Evolutionary conservation across 1,284 basidiomycete genomes (phyloP), one percentile per base, ranked within the genome.

Genomic region (Cryptococcus amylolentus): DNA sequence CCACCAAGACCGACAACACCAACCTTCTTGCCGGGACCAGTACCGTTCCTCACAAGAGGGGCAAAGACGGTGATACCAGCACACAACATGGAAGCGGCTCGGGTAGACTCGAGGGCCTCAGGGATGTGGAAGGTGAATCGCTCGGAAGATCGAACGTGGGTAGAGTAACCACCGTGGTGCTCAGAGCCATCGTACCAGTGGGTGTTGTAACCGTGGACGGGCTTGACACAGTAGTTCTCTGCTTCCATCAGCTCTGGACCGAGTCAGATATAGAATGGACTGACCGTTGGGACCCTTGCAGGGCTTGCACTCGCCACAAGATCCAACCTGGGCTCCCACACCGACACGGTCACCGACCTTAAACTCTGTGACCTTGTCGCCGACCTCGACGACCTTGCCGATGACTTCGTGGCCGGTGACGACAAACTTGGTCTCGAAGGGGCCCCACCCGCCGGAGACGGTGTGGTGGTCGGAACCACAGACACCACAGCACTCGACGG

Each of bases 61-160:
- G 84, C 84, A 77, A 80, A 87, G 40, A 85, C 82, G 2, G 86
- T 88, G n/a, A 87, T 71, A 43, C 86, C 86, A 8, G 80, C 86
- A 65, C 86, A 88, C 43, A 73, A 63, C 67, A 77, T 70, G 27
- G 79, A 78, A 31, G 80, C 80, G 4, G 81, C 84, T 55, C 83
- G 71, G 56, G 82, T 81, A 8, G 81, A 80, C 45, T 80, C 75
- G 51, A 88, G 75, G 8, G 66, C 79, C 8, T 86, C 82, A 1
- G 87, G 87, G 51, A 89, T 83, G 16, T 80, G 80, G 72, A 88
- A 86, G 40, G 86, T 85, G 69, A 85, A 88, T 63, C 81, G 82
- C 61, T 86, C 80, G 56, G 86, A 82, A 1, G 82, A 84, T 46
- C 85, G 82, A 57, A 86, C 83, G 56, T 79, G 64, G 54, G 83